phyloP scores from a whole-genome alignment of 345 rosid genomes.

The Noccaea caerulescens region DNA sequence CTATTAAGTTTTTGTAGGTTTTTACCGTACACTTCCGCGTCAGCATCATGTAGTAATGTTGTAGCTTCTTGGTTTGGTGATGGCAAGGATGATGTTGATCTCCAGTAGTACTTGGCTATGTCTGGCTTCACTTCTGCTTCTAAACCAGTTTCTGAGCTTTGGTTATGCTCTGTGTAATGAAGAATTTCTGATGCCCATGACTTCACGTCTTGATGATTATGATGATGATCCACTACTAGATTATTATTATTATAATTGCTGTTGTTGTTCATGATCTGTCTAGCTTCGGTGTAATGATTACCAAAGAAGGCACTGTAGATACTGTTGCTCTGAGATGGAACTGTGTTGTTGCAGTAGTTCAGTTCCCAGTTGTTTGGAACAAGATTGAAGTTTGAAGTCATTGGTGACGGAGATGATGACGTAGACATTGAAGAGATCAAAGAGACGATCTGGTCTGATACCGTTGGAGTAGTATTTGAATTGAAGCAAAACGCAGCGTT shows the following conservation, averaged over 20 bases:
- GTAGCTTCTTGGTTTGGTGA: slow-evolving; percentile 41
- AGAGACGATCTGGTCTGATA: slow-evolving; percentile 45
- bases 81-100: slow-evolving; percentile 31
- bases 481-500: slow-evolving; percentile 51
- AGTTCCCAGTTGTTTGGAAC: slow-evolving; percentile 56
- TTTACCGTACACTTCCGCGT: slow-evolving; percentile 35
- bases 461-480: slow-evolving; percentile 43
- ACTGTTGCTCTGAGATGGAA: slow-evolving; percentile 40
- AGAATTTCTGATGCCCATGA: slow-evolving; percentile 41
- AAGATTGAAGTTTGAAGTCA: slow-evolving; percentile 56
- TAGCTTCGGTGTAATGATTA: slow-evolving; percentile 39
- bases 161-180: slow-evolving; percentile 38
- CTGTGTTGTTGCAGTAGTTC: slow-evolving; percentile 38
- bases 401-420: slow-evolving; percentile 53
- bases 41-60: slow-evolving; percentile 30
- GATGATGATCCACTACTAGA: slow-evolving; percentile 10
- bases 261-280: slow-evolving; percentile 28
- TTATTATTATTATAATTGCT: slow-evolving; percentile 13
- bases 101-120: slow-evolving; percentile 39
- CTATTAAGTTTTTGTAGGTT: slow-evolving; percentile 35
- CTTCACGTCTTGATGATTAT: slow-evolving; percentile 30
- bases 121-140: slow-evolving; percentile 47
- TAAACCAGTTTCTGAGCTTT: slow-evolving; percentile 36
- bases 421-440: slow-evolving; percentile 46
- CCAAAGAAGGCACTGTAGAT: slow-evolving; percentile 44